These are phyloP conservation scores for Auriscalpium microsporum DNA, from an alignment of 768 basidiomycete genomes.

Conservation along the genomic window DNA sequence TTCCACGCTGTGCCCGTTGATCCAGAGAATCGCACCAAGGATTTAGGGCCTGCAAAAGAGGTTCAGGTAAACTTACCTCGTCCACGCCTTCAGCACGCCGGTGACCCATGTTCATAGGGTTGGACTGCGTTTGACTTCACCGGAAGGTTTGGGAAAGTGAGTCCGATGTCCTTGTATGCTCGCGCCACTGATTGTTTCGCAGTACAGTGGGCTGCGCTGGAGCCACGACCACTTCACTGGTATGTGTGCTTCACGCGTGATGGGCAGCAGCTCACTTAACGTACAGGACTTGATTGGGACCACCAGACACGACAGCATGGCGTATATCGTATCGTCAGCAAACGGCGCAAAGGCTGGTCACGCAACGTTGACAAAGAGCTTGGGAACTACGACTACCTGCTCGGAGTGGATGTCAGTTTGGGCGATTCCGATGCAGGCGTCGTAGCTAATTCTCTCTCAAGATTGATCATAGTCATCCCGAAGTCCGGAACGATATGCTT, in stretches of 20 bases:
- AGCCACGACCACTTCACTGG: slow-evolving; percentile 75
- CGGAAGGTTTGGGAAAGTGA: slow-evolving; percentile 65
- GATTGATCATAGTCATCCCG: slow-evolving; percentile 82
- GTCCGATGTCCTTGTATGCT: no score
- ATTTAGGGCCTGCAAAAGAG: slow-evolving; percentile 46
- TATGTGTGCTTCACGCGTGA: slow-evolving; percentile 19
- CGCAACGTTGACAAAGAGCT: slow-evolving; percentile 68
- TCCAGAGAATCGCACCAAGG: slow-evolving; percentile 54
- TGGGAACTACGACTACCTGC: slow-evolving; percentile 83
- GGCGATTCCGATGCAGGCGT: not conserved
- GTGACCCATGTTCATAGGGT: slow-evolving; percentile 34
- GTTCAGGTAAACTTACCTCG: slow-evolving; percentile 47
- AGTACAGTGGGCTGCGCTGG: slow-evolving; percentile 54
- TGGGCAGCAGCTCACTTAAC: not conserved
- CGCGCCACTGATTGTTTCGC: not conserved
- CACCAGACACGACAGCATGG: slow-evolving; percentile 49
- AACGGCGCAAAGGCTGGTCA: slow-evolving; percentile 75
- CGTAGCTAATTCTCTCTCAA: slow-evolving; percentile 22
- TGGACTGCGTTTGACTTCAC: slow-evolving; percentile 86
- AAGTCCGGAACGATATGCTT: slow-evolving; percentile 63
- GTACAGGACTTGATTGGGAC: slow-evolving; percentile 78
- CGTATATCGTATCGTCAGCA: slow-evolving; percentile 66
- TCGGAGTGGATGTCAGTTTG: slow-evolving; percentile 57
- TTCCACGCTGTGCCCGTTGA: slow-evolving; percentile 68
- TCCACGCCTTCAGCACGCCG: not conserved